phyloP scores from a whole-genome alignment of 768 basidiomycete genomes.

The Pleurotus djamor region DNA sequence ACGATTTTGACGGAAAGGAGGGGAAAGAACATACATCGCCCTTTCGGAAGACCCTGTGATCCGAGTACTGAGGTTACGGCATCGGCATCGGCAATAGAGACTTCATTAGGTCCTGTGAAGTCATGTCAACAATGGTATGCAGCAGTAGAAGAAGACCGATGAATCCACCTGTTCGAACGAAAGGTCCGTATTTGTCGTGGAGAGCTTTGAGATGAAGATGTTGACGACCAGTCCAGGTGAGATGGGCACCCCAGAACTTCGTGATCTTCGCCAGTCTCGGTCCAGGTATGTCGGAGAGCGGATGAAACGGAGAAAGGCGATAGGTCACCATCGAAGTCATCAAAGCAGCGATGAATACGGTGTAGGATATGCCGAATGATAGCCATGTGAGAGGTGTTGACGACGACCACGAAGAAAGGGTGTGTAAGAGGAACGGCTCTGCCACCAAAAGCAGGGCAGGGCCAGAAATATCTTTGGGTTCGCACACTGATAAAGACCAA shows the following conservation, averaged over 20 bases:
- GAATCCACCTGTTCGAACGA: conserved; percentile 52
- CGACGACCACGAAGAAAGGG: neutral
- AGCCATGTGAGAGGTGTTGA: neutral
- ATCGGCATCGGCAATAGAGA: conserved; percentile 45
- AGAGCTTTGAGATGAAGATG: conserved; percentile 41
- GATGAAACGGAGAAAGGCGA: conserved; percentile 28
- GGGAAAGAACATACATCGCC: conserved; percentile 40
- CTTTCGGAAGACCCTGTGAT: conserved; percentile 50
- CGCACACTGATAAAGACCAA: neutral
- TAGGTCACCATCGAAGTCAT: conserved; percentile 22
- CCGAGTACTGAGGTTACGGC: conserved; percentile 49
- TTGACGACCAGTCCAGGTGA: conserved; percentile 19
- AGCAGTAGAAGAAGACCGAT: neutral
- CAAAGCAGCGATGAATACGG: conserved; percentile 11
- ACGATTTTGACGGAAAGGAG: neutral
- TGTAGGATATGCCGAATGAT: neutral
- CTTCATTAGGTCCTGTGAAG: conserved; percentile 54
- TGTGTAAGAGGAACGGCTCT: neutral
- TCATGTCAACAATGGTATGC: neutral
- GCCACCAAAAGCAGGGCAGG: neutral
- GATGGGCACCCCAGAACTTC: conserved; percentile 13
- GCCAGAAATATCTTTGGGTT: neutral
- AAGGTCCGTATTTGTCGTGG: conserved; percentile 55
- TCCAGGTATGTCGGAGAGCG: conserved; percentile 26
- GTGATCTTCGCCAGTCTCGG: conserved; percentile 22